Evolutionary conservation across 768 basidiomycete genomes (phyloP).

Genomic region (Dentipellis sp.): DNA sequence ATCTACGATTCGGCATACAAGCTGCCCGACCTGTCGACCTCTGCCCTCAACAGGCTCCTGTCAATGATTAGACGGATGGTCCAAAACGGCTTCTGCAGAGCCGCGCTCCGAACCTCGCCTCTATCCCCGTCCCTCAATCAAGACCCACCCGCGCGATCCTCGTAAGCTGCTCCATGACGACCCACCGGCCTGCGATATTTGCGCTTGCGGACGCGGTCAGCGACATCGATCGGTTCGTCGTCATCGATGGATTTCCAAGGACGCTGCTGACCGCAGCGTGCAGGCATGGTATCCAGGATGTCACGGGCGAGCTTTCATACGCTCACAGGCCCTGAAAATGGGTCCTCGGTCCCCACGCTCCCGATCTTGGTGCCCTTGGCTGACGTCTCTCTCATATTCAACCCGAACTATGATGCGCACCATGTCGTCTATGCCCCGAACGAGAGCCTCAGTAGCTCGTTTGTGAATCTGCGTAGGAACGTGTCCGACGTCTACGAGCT

Average conservation of each 20-base stretch:
- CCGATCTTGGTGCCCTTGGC: too few relatives aligned
- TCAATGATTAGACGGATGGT: conserved; percentile 13
- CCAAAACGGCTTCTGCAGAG: conserved; percentile 12
- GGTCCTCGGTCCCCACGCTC: conserved; percentile 23
- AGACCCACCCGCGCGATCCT: conserved; percentile 13
- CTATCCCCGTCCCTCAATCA: conserved; percentile 13
- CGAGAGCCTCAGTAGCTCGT: conserved; percentile 23
- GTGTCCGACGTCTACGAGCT: conserved; percentile 22
- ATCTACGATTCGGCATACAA: conserved; percentile 18
- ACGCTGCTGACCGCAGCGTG: not conserved
- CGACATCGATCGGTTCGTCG: conserved; percentile 14
- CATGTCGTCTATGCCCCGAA: conserved; percentile 25
- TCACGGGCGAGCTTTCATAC: conserved; percentile 8
- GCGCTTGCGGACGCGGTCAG: conserved; percentile 13
- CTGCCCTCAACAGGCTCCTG: conserved; percentile 15
- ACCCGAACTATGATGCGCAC: conserved; percentile 27
- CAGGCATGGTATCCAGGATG: not conserved
- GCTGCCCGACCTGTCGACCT: conserved; percentile 13
- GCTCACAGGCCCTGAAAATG: conserved; percentile 18
- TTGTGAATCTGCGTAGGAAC: conserved; percentile 20
- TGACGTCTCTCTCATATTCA: conserved; percentile 21
- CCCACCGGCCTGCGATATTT: conserved; percentile 12
- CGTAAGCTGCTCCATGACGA: conserved; percentile 13
- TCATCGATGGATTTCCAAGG: not conserved
- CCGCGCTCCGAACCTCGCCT: conserved; percentile 16